Base-by-base conservation (phyloP, 1,139 yeast genomes). In the Debaryomyces singareniensis region DNA sequence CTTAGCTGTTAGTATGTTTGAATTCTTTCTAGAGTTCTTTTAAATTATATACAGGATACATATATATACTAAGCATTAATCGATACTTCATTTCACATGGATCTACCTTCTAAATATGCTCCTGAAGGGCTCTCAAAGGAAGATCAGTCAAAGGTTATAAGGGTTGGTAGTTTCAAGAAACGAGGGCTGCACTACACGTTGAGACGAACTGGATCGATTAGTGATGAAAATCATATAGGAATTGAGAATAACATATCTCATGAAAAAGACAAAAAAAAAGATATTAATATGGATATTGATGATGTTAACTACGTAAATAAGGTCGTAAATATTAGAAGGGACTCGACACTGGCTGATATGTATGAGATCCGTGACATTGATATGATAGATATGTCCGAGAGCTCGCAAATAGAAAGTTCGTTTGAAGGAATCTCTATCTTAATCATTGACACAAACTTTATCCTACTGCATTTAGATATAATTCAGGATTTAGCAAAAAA, bases 381-480 rank as follows among this genome's bases (percentile, higher is more conserved):
- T 12, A 41, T 47, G 39, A 54, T 53, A 4, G 35, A 49, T 9
- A 47, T 12, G 9, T n/a, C n/a, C 9, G 9, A 7, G 21, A n/a
- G 21, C 7, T n/a, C n/a, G 7, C 21, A 46, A 27, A 30, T 36
- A 15, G 35, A 27, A 24, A 27, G 26, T 29, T 37, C 22, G 34
- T 34, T 37, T 1, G 50, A 41, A 20, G 57, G 58, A 2, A 31
- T 47, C 4, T 57, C 68, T n/a, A 54, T 47, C 28, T 37, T 85
- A 33, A 75, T 85, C 0, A 60, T 83, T 1, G 96, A 86, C 49
- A 86, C 95, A 2, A 86, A 86, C 49, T 83, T 85, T 47, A 59
- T 81, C 9, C 54, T 86, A 5, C 71, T 85, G 2, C 86, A 84
- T 49, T 53, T 84, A 29, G 51, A 62, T 15, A 55, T 82, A 2